Evolutionary conservation across 352 stramenopile genomes (phyloP).

Genomic region (Phytopythium litorale): DNA sequence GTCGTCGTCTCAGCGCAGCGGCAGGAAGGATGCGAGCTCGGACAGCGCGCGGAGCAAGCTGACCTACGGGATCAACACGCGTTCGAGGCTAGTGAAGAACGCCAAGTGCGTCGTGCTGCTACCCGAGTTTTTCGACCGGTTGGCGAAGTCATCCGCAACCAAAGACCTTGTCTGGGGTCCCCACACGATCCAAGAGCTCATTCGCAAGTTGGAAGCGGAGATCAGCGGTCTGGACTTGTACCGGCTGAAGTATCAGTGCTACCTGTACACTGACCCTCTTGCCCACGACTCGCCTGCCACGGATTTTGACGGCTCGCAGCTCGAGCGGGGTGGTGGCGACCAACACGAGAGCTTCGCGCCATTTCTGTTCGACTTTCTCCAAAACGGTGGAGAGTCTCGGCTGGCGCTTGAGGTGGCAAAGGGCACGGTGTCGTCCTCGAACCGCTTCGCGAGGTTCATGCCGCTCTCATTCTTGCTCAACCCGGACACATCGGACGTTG

Average conservation of each 20-base stretch:
- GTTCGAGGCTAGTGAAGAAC: slow-evolving; percentile 62
- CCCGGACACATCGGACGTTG: slow-evolving; percentile 60
- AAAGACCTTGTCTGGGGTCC: slow-evolving; percentile 84
- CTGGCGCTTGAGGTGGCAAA: slow-evolving; percentile 68
- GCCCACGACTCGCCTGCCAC: slow-evolving; percentile 50
- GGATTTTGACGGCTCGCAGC: slow-evolving; percentile 34
- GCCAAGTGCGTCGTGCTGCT: slow-evolving; percentile 80
- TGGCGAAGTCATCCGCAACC: slow-evolving; percentile 67
- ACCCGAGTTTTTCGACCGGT: slow-evolving; percentile 83
- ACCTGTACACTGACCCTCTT: slow-evolving; percentile 76
- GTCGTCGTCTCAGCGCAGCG: slow-evolving; percentile 40
- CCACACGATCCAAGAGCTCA: slow-evolving; percentile 69
- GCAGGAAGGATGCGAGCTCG: slow-evolving; percentile 16
- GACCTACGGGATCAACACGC: slow-evolving; percentile 72
- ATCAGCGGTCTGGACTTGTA: slow-evolving; percentile 74
- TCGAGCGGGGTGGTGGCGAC: slow-evolving; percentile 17
- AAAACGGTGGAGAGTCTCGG: slow-evolving; percentile 56
- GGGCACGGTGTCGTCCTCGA: slow-evolving; percentile 75
- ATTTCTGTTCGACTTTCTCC: slow-evolving; percentile 74
- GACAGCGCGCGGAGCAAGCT: slow-evolving; percentile 70
- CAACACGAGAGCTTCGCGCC: slow-evolving; percentile 52
- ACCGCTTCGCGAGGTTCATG: slow-evolving; percentile 76
- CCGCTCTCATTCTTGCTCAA: slow-evolving; percentile 76
- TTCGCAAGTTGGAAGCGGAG: slow-evolving; percentile 64
- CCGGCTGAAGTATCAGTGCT: slow-evolving; percentile 76